Evolutionary conservation across 1,284 basidiomycete species (phyloP).

Genomic region (Ceratobasidium sp.): DNA sequence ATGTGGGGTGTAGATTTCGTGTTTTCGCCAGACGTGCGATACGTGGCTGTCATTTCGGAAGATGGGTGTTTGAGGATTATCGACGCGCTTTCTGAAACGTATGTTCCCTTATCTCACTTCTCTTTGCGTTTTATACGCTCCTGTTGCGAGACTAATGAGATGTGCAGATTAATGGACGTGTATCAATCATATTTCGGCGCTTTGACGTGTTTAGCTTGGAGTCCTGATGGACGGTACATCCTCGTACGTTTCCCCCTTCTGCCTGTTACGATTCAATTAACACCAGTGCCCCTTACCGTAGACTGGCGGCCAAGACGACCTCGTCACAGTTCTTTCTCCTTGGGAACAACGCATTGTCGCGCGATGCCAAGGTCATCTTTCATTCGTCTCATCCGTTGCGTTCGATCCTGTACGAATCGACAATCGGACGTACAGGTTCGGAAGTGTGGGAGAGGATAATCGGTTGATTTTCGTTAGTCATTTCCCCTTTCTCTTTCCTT

Average conservation of each 20-base stretch:
- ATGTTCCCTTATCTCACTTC: conserved; percentile 52
- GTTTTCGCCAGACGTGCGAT: conserved; percentile 90
- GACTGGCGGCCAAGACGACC: conserved; percentile 93
- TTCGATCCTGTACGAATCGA: conserved; percentile 92
- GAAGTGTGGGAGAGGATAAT: conserved; percentile 94
- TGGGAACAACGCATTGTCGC: conserved; percentile 95
- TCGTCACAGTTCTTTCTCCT: conserved; percentile 92
- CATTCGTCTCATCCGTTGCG: conserved; percentile 89
- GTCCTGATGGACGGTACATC: conserved; percentile 93
- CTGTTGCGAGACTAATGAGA: conserved; percentile 16
- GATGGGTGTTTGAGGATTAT: conserved; percentile 91
- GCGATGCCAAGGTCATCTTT: conserved; percentile 95
- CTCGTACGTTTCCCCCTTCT: conserved; percentile 68
- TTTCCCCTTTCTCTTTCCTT: conserved; percentile 9
- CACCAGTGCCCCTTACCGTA: too few species aligned
- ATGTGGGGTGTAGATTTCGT: conserved; percentile 74
- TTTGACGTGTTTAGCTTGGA: conserved; percentile 92
- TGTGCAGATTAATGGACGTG: conserved; percentile 81
- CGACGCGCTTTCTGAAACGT: conserved; percentile 88
- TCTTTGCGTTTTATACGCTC: conserved; percentile 8
- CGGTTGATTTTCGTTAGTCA: conserved; percentile 83
- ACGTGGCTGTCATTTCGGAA: conserved; percentile 87
- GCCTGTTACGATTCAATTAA: neutral
- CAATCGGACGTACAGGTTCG: conserved; percentile 86
- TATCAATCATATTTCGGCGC: conserved; percentile 94